Evolutionary conservation across 83 land plant genomes (phyloP), one percentile per base, ranked within the genome.

Genomic region (Thuja plicata): DNA sequence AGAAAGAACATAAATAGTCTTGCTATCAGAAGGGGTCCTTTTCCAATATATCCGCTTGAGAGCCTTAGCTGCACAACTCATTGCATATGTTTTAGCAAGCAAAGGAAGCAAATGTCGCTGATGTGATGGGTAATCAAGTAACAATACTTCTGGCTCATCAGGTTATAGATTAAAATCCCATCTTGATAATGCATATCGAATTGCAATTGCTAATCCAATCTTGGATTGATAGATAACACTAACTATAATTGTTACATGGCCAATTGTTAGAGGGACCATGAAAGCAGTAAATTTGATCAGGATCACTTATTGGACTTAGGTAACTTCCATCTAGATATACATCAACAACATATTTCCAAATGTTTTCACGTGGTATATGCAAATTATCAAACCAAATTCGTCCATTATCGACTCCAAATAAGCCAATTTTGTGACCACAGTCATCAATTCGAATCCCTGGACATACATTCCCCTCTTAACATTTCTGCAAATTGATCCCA

Each of bases 241-340:
- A 17, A 87, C 92, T 86, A 99, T 96, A 88, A 98, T 95, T 24
- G 89, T 97, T 60, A 98, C 97, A 81, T 99, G 97, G 37, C 99
- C 97, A n/a, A 91, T 89, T 88, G 99, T 98, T 79, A 98, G 90
- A 32, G 99, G 99, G 60, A 97, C 96, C 93, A 98, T 88, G 88
- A 98, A 98, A 76, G 97, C 98, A 84, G 95, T 99, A 95, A 98
- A 98, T 48, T 95, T 96, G 96, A 88, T 95, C 99, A 35, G 97
- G 97, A 88, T 98, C 96, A 57, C 11, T 48, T 8, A 48, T 48
- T 48, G 52, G 52, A 48, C 52, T 48, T 48, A 9, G 52, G 52
- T 48, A 48, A 48, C 11, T 48, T 11, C 52, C 52, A 48, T 48
- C 52, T 48, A 12, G 52, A 10, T 11, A 48, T 11, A 48, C 52